Evolutionary conservation across 2,329 filamentous ascomycete species (phyloP).

Genomic region (Lojkania enalia): DNA sequence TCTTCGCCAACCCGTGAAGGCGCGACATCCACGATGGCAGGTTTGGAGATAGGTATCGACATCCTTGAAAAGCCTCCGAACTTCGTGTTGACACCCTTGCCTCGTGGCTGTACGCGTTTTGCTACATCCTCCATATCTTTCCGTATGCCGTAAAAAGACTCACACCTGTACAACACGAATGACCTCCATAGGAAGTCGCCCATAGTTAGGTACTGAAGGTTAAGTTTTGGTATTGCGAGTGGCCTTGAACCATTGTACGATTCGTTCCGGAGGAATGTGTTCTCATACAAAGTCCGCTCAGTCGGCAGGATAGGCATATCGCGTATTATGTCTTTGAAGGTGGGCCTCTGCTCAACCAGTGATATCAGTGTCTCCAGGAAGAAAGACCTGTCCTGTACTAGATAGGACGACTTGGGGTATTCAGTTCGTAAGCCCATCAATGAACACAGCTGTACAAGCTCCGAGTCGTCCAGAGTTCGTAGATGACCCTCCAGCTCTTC

Average conservation of each 20-base stretch:
- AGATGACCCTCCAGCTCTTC: slow-evolving; percentile 78
- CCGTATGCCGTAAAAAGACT: slow-evolving; percentile 90
- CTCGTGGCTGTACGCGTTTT: slow-evolving; percentile 74
- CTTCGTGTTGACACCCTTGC: slow-evolving; percentile 64
- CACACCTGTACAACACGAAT: slow-evolving; percentile 82
- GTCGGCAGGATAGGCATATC: slow-evolving; percentile 80
- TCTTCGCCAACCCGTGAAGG: slow-evolving; percentile 82
- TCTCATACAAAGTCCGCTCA: slow-evolving; percentile 79
- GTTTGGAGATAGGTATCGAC: slow-evolving; percentile 84
- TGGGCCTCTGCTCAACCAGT: slow-evolving; percentile 73
- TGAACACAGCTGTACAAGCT: slow-evolving; percentile 69
- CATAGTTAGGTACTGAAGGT: slow-evolving; percentile 91
- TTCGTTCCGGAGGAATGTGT: slow-evolving; percentile 77
- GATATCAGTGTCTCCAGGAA: slow-evolving; percentile 73
- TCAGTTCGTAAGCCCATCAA: slow-evolving; percentile 75
- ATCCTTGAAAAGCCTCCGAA: slow-evolving; percentile 90
- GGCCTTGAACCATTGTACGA: slow-evolving; percentile 84
- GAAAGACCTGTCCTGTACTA: slow-evolving; percentile 66
- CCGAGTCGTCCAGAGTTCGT: slow-evolving; percentile 70
- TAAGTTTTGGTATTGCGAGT: slow-evolving; percentile 89
- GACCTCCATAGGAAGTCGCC: slow-evolving; percentile 98
- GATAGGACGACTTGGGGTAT: slow-evolving; percentile 73
- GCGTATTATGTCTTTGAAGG: slow-evolving; percentile 78
- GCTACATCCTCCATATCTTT: slow-evolving; percentile 86
- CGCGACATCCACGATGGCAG: slow-evolving; percentile 82